Evolutionary conservation across 1,139 yeast species (phyloP), one percentile per base, ranked within the genome.

Genomic region (Hyphopichia fennica): DNA sequence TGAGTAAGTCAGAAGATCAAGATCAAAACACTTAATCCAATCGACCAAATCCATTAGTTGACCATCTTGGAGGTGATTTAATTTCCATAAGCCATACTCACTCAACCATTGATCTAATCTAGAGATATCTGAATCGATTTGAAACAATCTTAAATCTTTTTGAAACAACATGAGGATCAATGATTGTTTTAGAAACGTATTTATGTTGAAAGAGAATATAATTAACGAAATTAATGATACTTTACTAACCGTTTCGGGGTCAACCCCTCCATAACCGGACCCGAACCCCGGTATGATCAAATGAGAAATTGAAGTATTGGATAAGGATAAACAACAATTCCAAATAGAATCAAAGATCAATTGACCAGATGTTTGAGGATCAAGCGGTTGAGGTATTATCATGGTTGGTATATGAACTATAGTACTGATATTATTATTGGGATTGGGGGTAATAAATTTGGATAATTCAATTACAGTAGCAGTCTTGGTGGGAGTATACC

Each of bases 231-330:
- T 57, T 22, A 58, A 37, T 53, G 60, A 58, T 6, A 55, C 39
- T 16, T 50, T 51, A 5, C 62, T 57, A 14, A 53, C 54, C 9
- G 41, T 46, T 9, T 43, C 47, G 18, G 48, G 48, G 30, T 52
- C 53, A 10, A 61, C 39, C 5, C 49, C 46, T 4, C 68, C 68
- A 44, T 54, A 58, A 1, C 67, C 67, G 6, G 65, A 56, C 2
- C 65, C 68, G 7, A 62, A 46, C 1, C 63, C 67, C 1, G 68
- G 68, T n/a, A 62, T 41, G n/a, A 63, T 45, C 31, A 58, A 34
- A 13, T 25, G 23, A 14, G 14, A 10, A 13, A 33, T 9, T 19
- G 35, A n/a, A 4, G 25, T 8, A 4, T 7, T 6, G 7, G 20
- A 38, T 35, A 25, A 60, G 17, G 10, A 5, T 14, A 6, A 15